Evolutionary conservation across 2,329 filamentous ascomycete genomes (phyloP).

Genomic region (Scortechinia acanthostroma): DNA sequence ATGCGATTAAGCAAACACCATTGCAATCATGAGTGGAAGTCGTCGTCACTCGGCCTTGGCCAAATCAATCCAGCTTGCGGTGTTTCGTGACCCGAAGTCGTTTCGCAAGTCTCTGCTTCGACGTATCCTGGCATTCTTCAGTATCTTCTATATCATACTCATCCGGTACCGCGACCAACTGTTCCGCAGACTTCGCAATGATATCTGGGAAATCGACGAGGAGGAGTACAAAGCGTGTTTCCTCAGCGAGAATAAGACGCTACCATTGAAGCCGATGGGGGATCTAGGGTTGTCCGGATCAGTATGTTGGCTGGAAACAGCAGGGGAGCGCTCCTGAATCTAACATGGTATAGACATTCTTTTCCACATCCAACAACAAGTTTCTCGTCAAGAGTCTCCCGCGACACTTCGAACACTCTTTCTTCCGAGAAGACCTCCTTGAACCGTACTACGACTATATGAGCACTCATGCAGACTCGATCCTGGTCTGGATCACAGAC

Average conservation of each 20-base stretch:
- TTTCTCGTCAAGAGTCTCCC: conserved; percentile 69
- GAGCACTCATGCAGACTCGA: conserved; percentile 45
- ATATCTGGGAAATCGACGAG: conserved; percentile 41
- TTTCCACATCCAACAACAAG: conserved; percentile 56
- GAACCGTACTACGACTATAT: conserved; percentile 59
- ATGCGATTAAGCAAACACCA: no score
- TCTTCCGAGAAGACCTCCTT: conserved; percentile 63
- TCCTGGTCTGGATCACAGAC: conserved; percentile 68
- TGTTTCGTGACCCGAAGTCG: conserved; percentile 15
- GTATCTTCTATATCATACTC: conserved; percentile 4
- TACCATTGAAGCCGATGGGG: conserved; percentile 45
- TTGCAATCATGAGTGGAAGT: conserved; percentile 6
- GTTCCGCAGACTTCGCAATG: background rate
- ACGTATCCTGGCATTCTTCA: background rate
- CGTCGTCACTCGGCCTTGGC: conserved; percentile 6
- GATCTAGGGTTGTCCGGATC: conserved; percentile 72
- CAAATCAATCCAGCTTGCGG: conserved; percentile 18
- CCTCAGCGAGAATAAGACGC: conserved; percentile 24
- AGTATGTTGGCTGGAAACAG: conserved; percentile 19
- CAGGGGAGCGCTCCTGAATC: conserved; percentile 6
- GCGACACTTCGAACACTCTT: conserved; percentile 61
- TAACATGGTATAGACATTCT: conserved; percentile 48
- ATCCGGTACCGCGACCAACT: background rate
- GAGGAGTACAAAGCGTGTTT: conserved; percentile 46
- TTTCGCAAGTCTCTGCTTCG: conserved; percentile 3